Evolutionary conservation across 2,329 filamentous ascomycete genomes (phyloP).

Genomic region (Coleophoma crateriformis): DNA sequence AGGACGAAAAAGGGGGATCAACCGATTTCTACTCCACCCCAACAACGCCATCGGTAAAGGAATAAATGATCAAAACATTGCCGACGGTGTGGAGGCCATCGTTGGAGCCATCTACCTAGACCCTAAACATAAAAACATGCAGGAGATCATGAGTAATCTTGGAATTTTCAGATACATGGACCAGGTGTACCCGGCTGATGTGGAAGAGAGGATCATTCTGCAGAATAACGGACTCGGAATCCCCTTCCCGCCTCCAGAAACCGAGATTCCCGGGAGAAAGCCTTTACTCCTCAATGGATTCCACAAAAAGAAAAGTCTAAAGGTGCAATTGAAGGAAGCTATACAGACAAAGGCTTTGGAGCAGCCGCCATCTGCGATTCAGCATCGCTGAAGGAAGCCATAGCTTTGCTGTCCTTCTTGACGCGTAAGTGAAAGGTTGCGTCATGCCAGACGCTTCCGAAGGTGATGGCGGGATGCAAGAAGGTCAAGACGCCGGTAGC

Average conservation of each 20-base stretch:
- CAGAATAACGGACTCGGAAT: too few species aligned
- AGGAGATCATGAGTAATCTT: neutral
- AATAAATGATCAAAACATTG: neutral
- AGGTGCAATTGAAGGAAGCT: neutral
- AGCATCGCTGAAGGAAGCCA: neutral
- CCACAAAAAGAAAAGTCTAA: neutral
- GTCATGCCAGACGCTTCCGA: conserved; percentile 3
- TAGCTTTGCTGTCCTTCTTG: neutral
- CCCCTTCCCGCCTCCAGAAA: too few species aligned
- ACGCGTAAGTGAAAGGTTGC: conserved; percentile 1
- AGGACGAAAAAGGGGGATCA: neutral
- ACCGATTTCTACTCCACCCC: neutral
- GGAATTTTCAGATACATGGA: too few species aligned
- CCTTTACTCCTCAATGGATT: neutral
- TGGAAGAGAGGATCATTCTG: too few species aligned
- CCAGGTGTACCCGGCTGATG: too few species aligned
- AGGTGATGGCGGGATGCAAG: conserved; percentile 23
- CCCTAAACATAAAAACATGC: neutral
- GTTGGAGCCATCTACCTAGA: neutral
- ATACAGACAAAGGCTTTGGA: neutral
- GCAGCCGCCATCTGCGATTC: neutral
- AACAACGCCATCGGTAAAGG: neutral
- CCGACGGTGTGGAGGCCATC: neutral
- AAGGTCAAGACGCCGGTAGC: conserved; percentile 22
- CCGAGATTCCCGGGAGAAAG: too few species aligned